Base-by-base conservation (phyloP, 371 early-diverging fungal genomes). In the Mucor saturninus region DNA sequence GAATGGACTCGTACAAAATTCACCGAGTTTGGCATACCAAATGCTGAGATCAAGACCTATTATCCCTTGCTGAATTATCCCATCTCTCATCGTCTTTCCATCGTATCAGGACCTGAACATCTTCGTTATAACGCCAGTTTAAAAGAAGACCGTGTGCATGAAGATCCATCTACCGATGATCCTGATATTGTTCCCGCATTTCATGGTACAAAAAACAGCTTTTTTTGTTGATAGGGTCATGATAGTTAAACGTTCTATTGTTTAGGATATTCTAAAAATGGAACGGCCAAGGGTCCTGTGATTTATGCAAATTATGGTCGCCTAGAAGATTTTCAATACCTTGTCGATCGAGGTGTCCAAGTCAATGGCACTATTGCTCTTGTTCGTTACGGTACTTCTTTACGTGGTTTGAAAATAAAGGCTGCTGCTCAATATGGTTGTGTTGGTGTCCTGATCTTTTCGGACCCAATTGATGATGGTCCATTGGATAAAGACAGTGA, bases 221-320 rank as follows among this genome's bases (percentile, higher is more conserved):
- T 46, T 46, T 46, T 46, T 21, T 46, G 21, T 21, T 21, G 21
- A 21, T 21, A 21, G 21, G 21, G 21, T 21, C 21, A 21, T 21
- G 21, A 21, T 21, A 21, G 21, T 21, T 21, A 21, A 21, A 21
- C 21, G 0, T 21, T 21, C 21, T 21, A 21, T 21, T 5, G n/a
- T 21, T 21, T 21, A 46, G 46, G 43, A 4, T 86, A 86, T 61
- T 83, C 88, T 21, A 86, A 86, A 37, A 75, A 80, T 32, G 91
- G 91, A 13, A 83, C 82, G 38, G 86, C 80, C 4, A 79, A 72
- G 5, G 89, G 84, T 6, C 81, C 71, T 49, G 73, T 90, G 6
- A 79, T 90, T 3, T 90, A 90, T 67, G 90, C 86, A 29, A 86
- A 89, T 63, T 90, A 87, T 65, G 89, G 90, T 49, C 66, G 80